These are phyloP conservation scores for Tetrahymena thermophila DNA, from an alignment of 73 alveolate species.

Conservation along the genomic window DNA sequence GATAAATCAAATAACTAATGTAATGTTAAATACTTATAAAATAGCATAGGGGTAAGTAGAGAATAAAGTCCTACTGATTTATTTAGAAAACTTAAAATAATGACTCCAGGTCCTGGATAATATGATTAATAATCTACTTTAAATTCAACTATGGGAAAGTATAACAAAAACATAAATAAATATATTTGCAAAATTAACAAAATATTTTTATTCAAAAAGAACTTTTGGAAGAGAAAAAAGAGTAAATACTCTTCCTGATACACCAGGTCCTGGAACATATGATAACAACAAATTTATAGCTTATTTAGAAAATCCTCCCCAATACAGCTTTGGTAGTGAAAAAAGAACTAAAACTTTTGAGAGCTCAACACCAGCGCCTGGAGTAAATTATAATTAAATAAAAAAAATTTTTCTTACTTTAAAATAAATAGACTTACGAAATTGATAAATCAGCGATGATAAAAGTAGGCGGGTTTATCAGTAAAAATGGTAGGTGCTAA, in stretches of 20 bases:
- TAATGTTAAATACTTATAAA: no score
- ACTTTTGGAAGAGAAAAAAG: neutral
- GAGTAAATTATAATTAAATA: neutral
- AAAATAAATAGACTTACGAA: neutral
- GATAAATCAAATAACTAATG: neutral
- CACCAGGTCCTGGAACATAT: neutral
- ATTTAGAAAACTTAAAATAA: neutral
- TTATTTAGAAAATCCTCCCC: neutral
- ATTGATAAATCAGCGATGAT: neutral
- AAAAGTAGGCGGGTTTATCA: neutral
- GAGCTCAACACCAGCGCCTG: neutral
- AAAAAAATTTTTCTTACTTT: neutral
- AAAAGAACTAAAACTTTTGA: neutral
- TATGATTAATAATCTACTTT: neutral
- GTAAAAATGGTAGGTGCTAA: neutral
- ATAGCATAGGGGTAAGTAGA: neutral
- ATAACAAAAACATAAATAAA: neutral
- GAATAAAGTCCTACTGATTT: neutral
- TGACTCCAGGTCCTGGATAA: neutral
- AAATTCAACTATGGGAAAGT: neutral
- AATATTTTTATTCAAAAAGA: neutral
- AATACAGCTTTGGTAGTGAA: neutral
- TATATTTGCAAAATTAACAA: neutral
- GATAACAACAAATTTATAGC: neutral
- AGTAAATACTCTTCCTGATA: neutral